Conservation (phyloP, 305 asterid species). For the Solanum hybrid region DNA sequence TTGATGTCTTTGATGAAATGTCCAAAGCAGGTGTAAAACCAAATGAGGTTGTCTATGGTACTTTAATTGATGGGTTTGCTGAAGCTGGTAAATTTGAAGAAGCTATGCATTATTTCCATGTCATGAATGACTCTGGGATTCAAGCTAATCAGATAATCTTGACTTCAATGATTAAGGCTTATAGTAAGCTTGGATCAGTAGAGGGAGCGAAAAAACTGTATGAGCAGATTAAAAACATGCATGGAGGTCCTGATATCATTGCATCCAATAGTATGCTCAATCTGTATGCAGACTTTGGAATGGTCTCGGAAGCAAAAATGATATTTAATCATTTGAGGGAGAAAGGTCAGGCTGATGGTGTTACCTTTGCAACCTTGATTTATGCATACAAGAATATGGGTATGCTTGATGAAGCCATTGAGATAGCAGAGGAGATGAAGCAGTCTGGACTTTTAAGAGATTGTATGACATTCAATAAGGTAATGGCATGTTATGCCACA, state of each 20-base stretch:
- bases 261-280: conserved; percentile 82
- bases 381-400: conserved; percentile 82
- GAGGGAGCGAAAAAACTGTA: conserved; percentile 64
- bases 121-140: conserved; percentile 63
- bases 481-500: conserved; percentile 75
- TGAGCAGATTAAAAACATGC: conserved; percentile 54
- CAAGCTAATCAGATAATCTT: conserved; percentile 54
- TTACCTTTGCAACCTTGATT: conserved; percentile 81
- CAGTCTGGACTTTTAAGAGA: conserved; percentile 48
- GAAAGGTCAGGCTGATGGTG: conserved; percentile 52
- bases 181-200: conserved; percentile 59
- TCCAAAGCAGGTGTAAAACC: conserved; percentile 45
- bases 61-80: conserved; percentile 63
- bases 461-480: conserved; percentile 52
- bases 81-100: conserved; percentile 72
- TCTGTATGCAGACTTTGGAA: conserved; percentile 64
- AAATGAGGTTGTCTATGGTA: conserved; percentile 73
- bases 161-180: conserved; percentile 87
- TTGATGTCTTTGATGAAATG: conserved; percentile 59
- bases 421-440: conserved; percentile 71
- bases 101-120: conserved; percentile 44
- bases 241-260: conserved; percentile 71
- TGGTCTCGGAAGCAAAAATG: conserved; percentile 68
- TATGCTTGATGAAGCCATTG: conserved; percentile 76
- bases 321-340: conserved; percentile 40